These are phyloP conservation scores for Penium margaritaceum DNA, from an alignment of 139 green algal species.

Conservation along the genomic window DNA sequence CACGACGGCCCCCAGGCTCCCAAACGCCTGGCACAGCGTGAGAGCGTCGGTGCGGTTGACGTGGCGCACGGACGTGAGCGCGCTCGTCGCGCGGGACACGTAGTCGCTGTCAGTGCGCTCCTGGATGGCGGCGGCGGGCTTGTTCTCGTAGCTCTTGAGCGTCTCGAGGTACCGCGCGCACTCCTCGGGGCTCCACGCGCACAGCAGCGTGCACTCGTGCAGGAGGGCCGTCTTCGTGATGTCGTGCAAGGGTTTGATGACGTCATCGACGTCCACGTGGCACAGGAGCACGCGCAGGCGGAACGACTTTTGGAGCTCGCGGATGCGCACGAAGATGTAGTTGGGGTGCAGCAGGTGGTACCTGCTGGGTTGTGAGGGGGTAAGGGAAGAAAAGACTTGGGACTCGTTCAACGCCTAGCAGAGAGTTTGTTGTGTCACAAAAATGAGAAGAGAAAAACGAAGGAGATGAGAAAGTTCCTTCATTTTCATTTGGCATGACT, in stretches of 20 bases:
- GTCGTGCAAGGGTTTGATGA: conserved; percentile 63
- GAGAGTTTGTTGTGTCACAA: too few species aligned
- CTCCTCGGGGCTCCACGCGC: conserved; percentile 75
- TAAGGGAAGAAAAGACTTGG: too few species aligned
- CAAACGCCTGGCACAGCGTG: conserved; percentile 21
- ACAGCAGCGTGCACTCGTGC: conserved; percentile 77
- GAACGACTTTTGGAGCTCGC: conserved; percentile 68
- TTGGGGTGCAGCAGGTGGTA: conserved; percentile 88
- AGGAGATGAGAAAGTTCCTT: too few species aligned
- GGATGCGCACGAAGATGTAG: conserved; percentile 77
- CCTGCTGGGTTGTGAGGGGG: too few species aligned
- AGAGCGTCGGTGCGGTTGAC: conserved; percentile 35
- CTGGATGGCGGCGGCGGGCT: conserved; percentile 72
- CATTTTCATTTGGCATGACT: too few species aligned
- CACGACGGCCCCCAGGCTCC: conserved; percentile 30
- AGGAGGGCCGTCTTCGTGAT: conserved; percentile 68
- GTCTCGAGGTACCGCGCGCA: conserved; percentile 86
- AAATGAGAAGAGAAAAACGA: not conserved
- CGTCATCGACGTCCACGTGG: conserved; percentile 79
- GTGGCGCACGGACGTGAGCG: conserved; percentile 38
- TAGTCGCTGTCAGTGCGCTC: conserved; percentile 70
- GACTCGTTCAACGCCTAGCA: too few species aligned
- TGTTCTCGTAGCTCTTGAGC: conserved; percentile 83
- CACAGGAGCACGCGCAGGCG: conserved; percentile 70
- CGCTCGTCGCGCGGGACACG: conserved; percentile 55